Conservation (phyloP, 2,329 filamentous ascomycete species). For the Helicocarpus griseus region DNA sequence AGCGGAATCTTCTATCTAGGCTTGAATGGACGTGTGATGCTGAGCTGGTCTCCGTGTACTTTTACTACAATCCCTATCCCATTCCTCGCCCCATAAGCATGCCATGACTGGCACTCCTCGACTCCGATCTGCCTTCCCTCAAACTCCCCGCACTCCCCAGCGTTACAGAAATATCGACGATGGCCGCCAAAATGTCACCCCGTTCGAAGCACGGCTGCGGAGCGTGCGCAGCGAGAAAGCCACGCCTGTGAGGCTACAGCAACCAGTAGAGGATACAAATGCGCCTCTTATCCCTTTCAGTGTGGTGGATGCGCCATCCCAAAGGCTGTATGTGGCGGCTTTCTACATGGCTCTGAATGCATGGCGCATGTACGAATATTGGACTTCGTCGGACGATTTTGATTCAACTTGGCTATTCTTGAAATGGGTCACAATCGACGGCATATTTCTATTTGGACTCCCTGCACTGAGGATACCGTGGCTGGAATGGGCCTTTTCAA, state of each 20-base stretch:
- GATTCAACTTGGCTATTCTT: constrained; percentile 84
- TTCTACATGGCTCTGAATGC: constrained; percentile 66
- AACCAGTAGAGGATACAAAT: constrained; percentile 17
- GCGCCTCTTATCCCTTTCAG: constrained; percentile 68
- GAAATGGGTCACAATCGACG: constrained; percentile 88
- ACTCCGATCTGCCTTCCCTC: constrained; percentile 71
- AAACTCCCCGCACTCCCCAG: constrained; percentile 53
- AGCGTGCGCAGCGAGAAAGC: constrained; percentile 2
- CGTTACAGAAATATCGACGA: constrained; percentile 17
- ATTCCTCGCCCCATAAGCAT: constrained; percentile 37
- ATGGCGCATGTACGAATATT: constrained; percentile 84
- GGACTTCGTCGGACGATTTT: constrained; percentile 66
- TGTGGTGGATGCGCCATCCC: constrained; percentile 79
- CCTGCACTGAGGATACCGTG: constrained; percentile 88
- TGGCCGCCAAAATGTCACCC: constrained; percentile 18
- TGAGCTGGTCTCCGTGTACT: background rate
- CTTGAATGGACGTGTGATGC: background rate
- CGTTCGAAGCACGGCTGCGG: constrained; percentile 11
- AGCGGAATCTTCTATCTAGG: background rate
- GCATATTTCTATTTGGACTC: constrained; percentile 74
- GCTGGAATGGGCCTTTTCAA: constrained; percentile 78
- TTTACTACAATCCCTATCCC: constrained; percentile 1
- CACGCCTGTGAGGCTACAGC: constrained; percentile 16
- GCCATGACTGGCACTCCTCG: constrained; percentile 77
- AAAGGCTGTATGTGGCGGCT: constrained; percentile 77